Conservation (phyloP, 208 protist genomes). For the Crithidia bombi region DNA sequence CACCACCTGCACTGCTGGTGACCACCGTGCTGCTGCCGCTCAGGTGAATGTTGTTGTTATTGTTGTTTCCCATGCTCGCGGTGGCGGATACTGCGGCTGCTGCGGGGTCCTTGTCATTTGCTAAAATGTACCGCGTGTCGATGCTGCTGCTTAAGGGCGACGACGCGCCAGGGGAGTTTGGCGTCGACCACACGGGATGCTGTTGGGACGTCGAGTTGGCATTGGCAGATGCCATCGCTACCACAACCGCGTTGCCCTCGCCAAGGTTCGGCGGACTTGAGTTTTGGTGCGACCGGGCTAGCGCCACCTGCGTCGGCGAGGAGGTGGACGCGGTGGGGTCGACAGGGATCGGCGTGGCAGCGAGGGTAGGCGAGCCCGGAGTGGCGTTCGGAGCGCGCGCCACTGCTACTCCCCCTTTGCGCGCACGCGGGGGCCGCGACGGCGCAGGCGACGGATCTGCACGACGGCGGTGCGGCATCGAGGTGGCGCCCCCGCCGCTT, state of each 20-base stretch:
- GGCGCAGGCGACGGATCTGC: conserved; percentile 38
- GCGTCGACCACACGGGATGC: conserved; percentile 13
- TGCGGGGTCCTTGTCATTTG: conserved; percentile 15
- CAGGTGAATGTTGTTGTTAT: not conserved
- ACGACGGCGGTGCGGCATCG: conserved; percentile 18
- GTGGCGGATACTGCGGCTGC: not conserved
- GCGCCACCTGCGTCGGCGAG: conserved; percentile 21
- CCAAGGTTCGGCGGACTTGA: not conserved
- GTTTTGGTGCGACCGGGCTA: not conserved
- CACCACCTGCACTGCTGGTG: conserved; percentile 2
- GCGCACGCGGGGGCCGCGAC: conserved; percentile 32
- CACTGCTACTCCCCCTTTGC: conserved; percentile 12
- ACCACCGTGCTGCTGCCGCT: not conserved
- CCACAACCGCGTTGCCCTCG: not conserved
- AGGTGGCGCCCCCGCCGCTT: not conserved
- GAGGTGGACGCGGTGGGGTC: not conserved
- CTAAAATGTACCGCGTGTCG: conserved; percentile 12
- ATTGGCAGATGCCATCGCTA: not conserved
- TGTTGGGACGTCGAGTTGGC: not conserved
- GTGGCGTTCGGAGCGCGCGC: conserved; percentile 11
- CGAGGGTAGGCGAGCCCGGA: not conserved
- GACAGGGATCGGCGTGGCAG: not conserved
- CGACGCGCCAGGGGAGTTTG: conserved; percentile 23
- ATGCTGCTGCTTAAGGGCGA: conserved; percentile 33
- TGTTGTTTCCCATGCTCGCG: not conserved